A percentile compares a stretch with the other conserved stretches of the same genome.
phyloP scores from a whole-genome alignment of 441 rosid genomes.

The Sinapis alba region DNA sequence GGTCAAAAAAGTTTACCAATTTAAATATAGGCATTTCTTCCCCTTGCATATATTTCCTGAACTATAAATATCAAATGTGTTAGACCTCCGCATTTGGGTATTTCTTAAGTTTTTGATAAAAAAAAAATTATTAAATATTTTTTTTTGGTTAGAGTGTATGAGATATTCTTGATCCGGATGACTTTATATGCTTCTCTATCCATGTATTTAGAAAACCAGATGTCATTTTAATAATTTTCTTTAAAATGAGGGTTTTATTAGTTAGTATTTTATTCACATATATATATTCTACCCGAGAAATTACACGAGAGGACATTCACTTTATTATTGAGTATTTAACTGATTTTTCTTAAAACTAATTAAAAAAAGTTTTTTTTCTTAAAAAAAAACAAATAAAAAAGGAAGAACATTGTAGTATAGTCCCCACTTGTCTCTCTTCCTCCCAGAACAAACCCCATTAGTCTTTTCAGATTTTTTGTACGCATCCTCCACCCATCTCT shows the following conservation, averaged over 20 bases:
- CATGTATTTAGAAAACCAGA: neutral
- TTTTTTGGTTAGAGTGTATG: no score
- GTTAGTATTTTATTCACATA: neutral
- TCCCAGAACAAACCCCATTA: slow-evolving; percentile 41
- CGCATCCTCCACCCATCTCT: slow-evolving; percentile 40
- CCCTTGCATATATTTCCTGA: neutral
- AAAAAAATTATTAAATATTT: no score
- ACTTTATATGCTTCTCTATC: neutral
- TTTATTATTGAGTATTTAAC: neutral
- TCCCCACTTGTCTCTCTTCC: slow-evolving; percentile 43
- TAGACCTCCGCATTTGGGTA: no score
- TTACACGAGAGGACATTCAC: neutral
- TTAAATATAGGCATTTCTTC: neutral
- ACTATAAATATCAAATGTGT: slow-evolving; percentile 1
- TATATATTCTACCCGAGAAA: neutral
- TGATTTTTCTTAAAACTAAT: no score
- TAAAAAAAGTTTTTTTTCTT: no score
- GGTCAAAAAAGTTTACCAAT: slow-evolving; percentile 3
- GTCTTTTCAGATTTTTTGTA: slow-evolving; percentile 44
- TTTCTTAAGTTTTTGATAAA: no score
- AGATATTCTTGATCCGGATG: no score
- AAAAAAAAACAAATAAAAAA: neutral
- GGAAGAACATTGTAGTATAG: slow-evolving; percentile 35
- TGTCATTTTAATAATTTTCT: neutral
- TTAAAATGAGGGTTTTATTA: neutral